phyloP scores from a whole-genome alignment of 2,329 filamentous ascomycete species.

The Exophiala mesophila region DNA sequence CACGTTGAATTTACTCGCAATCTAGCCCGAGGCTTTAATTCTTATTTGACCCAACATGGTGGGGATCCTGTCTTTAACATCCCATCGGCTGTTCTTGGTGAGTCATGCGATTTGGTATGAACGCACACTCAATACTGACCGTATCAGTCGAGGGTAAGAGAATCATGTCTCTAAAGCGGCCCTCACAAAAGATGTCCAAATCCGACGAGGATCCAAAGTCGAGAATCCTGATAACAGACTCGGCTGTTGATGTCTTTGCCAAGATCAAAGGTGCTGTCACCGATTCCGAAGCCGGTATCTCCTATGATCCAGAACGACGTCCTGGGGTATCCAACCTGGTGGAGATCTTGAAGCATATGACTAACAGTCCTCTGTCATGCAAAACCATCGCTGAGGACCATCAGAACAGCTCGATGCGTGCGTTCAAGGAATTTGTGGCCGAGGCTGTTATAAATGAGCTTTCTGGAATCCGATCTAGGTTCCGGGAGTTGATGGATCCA shows the following conservation, averaged over 20 bases:
- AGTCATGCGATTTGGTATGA: constrained; percentile 16
- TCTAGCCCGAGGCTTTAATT: constrained; percentile 82
- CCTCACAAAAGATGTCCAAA: constrained; percentile 86
- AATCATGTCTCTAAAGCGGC: constrained; percentile 82
- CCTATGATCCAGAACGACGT: constrained; percentile 64
- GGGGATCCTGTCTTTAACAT: constrained; percentile 50
- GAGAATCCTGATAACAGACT: constrained; percentile 77
- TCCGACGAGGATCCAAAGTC: constrained; percentile 67
- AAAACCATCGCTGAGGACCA: constrained; percentile 46
- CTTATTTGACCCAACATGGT: constrained; percentile 48
- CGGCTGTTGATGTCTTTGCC: constrained; percentile 54
- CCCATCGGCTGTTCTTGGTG: constrained; percentile 70
- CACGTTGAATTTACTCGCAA: constrained; percentile 91
- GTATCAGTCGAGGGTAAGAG: constrained; percentile 68
- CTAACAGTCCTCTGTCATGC: constrained; percentile 37
- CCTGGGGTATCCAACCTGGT: constrained; percentile 87
- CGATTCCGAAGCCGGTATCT: constrained; percentile 63
- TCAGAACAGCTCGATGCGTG: constrained; percentile 45
- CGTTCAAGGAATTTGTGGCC: constrained; percentile 61
- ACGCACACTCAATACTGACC: constrained; percentile 11
- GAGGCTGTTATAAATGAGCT: constrained; percentile 50
- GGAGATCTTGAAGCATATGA: constrained; percentile 69
- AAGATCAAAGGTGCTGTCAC: constrained; percentile 74
- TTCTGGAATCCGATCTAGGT: constrained; percentile 33
- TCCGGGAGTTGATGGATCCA: constrained; percentile 15